Evolutionary conservation across 176 grass and related monocot genomes (phyloP), one percentile per base, ranked within the genome.

Genomic region (Zoysia pacifica): DNA sequence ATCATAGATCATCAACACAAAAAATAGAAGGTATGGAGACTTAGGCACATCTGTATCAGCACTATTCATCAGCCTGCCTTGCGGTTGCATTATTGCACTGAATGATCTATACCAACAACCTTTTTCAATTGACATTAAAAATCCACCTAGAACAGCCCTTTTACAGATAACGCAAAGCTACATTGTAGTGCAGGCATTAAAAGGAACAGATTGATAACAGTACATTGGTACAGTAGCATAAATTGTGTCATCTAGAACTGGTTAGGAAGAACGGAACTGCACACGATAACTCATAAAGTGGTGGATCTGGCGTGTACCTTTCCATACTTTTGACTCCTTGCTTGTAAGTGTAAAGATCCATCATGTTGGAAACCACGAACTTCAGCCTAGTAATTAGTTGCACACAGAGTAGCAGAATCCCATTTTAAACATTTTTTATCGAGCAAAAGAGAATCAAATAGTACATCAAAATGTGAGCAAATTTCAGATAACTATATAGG

Each of bases 271-370:
- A 28, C n/a, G 8, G n/a, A 20, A 75, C 36, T 48, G 51, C 3
- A 14, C 60, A 58, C 42, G 51, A 64, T 74, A 61, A 12, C 40
- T n/a, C 42, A 40, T 11, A 71, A 15, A 75, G 64, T 66, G 69
- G 60, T 7, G 54, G 64, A 44, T 80, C 40, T 67, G 41, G 28
- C 36, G 79, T 52, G 48, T 68, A 99, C 96, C 86, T 95, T 95
- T 88, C 96, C 92, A 77, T 98, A 95, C 70, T 98, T 95, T 79
- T 98, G 92, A 89, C 96, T 98, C 86, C 92, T 91, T 88, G 96
- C 96, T 91, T 95, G 96, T 58, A 99, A 88, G 35, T 99, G 90
- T 65, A 99, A 74, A 77, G 90, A 95, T 70, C 96, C 92, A 87
- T 99, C 96, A 80, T 95, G 88, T 35, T 99, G 92, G 46, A 99